Percentiles rank a stretch among this genome's conserved stretches.
Conservation (phyloP, 345 rosid genomes). For the Hypericum androsaemum region DNA sequence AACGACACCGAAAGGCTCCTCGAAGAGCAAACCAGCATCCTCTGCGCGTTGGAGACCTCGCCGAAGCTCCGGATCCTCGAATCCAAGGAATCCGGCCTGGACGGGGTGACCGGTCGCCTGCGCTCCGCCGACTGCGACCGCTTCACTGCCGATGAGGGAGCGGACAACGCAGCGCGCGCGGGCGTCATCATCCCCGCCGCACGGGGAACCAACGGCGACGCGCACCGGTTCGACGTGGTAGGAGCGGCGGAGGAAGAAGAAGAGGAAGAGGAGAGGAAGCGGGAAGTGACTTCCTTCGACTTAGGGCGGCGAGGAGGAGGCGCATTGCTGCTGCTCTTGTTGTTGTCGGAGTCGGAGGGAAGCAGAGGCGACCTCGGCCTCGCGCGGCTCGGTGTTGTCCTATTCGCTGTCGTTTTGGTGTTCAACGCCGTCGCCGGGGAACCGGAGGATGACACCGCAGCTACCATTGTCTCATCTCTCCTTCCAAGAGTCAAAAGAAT, state of each 20-base stretch:
- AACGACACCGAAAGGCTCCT: constrained; percentile 74
- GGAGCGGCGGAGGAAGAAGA: constrained; percentile 31
- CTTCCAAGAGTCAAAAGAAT: constrained; percentile 26
- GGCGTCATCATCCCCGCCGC: constrained; percentile 24
- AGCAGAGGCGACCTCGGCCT: constrained; percentile 46
- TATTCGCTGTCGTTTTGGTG: constrained; percentile 21
- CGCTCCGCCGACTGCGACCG: constrained; percentile 71
- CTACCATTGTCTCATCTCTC: constrained; percentile 36
- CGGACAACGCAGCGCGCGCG: constrained; percentile 8
- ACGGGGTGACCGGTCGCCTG: constrained; percentile 47
- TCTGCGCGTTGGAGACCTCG: constrained; percentile 50
- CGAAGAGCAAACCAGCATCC: constrained; percentile 53
- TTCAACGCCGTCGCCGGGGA: constrained; percentile 21
- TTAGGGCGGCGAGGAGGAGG: constrained; percentile 48
- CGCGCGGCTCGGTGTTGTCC: constrained; percentile 21
- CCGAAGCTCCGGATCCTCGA: constrained; percentile 21
- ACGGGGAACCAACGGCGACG: constrained; percentile 50
- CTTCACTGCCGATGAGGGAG: constrained; percentile 26
- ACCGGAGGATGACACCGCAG: constrained; percentile 35
- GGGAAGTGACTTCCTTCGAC: constrained; percentile 67
- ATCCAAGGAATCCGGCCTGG: constrained; percentile 22
- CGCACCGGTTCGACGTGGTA: constrained; percentile 38
- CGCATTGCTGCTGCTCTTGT: constrained; percentile 18
- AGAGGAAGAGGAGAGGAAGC: constrained; percentile 42
- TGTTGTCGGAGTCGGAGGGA: constrained; percentile 51